Base-by-base conservation (phyloP, 345 rosid genomes). In the Eucalyptus tenuipes region DNA sequence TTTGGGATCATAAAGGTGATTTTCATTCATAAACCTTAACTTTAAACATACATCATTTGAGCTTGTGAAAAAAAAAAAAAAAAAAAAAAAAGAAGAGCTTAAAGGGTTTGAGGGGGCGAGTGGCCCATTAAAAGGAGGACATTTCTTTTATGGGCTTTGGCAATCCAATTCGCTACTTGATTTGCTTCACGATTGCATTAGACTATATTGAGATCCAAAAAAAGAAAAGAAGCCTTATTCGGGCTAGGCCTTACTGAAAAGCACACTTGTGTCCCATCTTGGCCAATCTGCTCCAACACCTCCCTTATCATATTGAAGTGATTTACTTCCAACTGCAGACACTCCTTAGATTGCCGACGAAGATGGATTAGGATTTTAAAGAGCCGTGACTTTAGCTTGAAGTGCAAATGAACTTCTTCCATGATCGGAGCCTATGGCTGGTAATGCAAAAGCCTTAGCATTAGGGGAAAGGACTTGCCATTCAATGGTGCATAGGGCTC, bases 151-250 rank as follows among this genome's bases (percentile, higher is more conserved):
- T n/a, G 0, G 75, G 5, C 37, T 14, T 64, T 7, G 5, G 2
- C 2, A 3, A 61, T 61, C 5, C 10, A 13, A 29, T 29, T 15
- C 0, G 6, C 1, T 16, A 12, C 0, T 15, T 7, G 2, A 1
- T 64, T 64, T 2, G 4, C 10, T n/a, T 64, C 2, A 64, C 2
- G 5, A 3, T 66, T 66, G 2, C 22, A 66, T 5, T 31, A 33
- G 6, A 5, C 20, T 7, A 29, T 37, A 64, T 2, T 4, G 75
- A 64, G 20, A n/a, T 64, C 55, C 55, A 17, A 18, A 52, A 13
- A 13, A n/a, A n/a, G 4, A 31, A n/a, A n/a, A 64, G 8, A n/a
- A 25, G 1, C 22, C 75, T 66, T 31, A 31, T 15, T 14, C 2
- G 10, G 11, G 75, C 6, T 9, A 3, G 17, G 40, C 40, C 40